Conservation (phyloP, 164 flowering plant species). For the Nymphaea colorata region DNA sequence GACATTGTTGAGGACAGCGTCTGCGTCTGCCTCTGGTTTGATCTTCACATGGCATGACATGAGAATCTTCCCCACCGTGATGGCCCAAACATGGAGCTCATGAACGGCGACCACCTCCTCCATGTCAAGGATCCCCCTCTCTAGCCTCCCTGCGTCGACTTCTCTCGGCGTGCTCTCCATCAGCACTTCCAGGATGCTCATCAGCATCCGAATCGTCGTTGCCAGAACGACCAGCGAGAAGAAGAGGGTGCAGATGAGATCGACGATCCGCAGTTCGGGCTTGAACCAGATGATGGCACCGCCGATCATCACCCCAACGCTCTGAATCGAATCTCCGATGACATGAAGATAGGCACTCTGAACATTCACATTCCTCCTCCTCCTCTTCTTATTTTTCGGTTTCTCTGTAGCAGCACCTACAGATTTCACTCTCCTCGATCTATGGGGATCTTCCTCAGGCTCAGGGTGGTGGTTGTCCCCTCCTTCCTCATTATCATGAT, state of each 20-base stretch:
- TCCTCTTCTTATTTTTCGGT: neutral
- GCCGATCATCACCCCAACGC: conserved; percentile 10
- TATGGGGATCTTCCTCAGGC: neutral
- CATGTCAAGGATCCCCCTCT: conserved; percentile 11
- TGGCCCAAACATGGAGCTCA: conserved; percentile 17
- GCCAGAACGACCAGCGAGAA: conserved; percentile 16
- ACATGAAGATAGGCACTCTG: conserved; percentile 19
- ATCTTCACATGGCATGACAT: conserved; percentile 18
- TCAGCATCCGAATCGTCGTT: conserved; percentile 12
- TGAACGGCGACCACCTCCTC: conserved; percentile 15
- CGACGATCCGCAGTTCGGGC: conserved; percentile 13
- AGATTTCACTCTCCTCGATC: conserved; percentile 1
- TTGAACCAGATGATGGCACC: conserved; percentile 18
- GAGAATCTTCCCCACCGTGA: conserved; percentile 16
- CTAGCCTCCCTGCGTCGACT: conserved; percentile 12
- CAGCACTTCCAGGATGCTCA: conserved; percentile 10
- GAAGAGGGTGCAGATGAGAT: conserved; percentile 16
- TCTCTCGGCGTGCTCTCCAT: conserved; percentile 21
- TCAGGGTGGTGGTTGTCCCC: neutral
- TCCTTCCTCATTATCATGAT: neutral
- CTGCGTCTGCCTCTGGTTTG: conserved; percentile 10
- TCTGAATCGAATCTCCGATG: conserved; percentile 14
- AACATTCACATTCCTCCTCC: conserved; percentile 9
- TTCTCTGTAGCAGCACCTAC: too few species aligned
- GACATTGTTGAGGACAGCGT: conserved; percentile 10